phyloP scores from a whole-genome alignment of 805 yeast genomes.

The Yarrowia divulgata region DNA sequence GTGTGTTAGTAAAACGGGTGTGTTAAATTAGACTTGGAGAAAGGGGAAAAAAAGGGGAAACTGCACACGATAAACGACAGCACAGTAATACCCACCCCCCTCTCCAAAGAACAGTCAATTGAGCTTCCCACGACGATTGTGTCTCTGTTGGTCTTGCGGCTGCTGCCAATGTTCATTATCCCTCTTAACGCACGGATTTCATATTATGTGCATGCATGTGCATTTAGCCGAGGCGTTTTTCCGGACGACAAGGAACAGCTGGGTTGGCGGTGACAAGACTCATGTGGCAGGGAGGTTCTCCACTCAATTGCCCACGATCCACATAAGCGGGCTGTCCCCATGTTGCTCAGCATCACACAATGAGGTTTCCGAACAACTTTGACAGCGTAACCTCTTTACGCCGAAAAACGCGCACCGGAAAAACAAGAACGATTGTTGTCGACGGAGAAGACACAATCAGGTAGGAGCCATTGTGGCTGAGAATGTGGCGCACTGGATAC shows the following conservation, averaged over 20 bases:
- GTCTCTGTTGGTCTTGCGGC: not conserved
- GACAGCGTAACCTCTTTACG: not conserved
- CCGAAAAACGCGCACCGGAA: slow-evolving; percentile 39
- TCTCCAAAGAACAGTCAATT: too few species aligned
- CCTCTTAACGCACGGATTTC: slow-evolving; percentile 21
- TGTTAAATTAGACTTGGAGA: not conserved
- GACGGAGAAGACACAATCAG: not conserved
- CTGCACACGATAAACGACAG: too few species aligned
- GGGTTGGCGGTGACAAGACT: not conserved
- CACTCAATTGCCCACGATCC: slow-evolving; percentile 23
- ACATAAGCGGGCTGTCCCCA: not conserved
- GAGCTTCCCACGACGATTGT: too few species aligned
- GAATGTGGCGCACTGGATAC: not conserved
- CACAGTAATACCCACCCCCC: too few species aligned
- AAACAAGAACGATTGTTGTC: slow-evolving; percentile 18
- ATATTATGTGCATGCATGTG: slow-evolving; percentile 38
- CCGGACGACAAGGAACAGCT: slow-evolving; percentile 11
- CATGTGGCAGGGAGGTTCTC: not conserved
- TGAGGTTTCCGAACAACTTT: not conserved
- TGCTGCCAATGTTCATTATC: not conserved
- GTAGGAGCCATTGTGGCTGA: slow-evolving; percentile 3
- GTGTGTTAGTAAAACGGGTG: slow-evolving; percentile 3
- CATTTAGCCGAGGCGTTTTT: slow-evolving; percentile 40
- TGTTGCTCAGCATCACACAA: not conserved
- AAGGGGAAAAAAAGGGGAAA: not conserved